Evolutionary conservation across 2,329 filamentous ascomycete species (phyloP).

Genomic region (Lachnellula cervina): DNA sequence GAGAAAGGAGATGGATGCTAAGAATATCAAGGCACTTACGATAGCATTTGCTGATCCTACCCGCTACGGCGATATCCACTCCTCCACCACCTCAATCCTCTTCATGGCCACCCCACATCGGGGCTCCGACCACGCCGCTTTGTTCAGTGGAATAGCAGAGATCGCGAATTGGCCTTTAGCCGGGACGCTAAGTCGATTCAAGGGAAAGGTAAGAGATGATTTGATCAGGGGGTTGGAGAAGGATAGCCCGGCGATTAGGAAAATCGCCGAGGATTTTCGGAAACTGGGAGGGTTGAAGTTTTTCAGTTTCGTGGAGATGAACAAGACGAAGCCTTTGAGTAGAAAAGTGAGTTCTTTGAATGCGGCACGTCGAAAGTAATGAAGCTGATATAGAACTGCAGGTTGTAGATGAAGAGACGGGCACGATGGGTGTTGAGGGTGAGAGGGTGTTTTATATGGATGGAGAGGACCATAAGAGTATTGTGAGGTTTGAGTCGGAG

Average conservation of each 20-base stretch:
- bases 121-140: slow-evolving; percentile 23
- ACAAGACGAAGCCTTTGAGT: background rate
- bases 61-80: slow-evolving; percentile 20
- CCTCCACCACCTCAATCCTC: slow-evolving; percentile 30
- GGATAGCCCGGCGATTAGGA: slow-evolving; percentile 3
- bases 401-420: slow-evolving; percentile 6
- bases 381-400: background rate
- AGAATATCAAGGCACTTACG: slow-evolving; percentile 4
- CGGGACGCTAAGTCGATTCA: slow-evolving; percentile 1
- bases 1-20: background rate
- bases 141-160: background rate
- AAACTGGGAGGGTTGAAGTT: slow-evolving; percentile 9
- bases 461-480: slow-evolving; percentile 8
- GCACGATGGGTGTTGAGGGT: background rate
- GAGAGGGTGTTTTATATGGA: slow-evolving; percentile 6
- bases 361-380: background rate
- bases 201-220: slow-evolving; percentile 2
- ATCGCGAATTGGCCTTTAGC: background rate
- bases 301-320: slow-evolving; percentile 12
- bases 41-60: background rate
- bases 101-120: slow-evolving; percentile 38
- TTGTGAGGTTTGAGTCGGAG: background rate
- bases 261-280: slow-evolving; percentile 10
- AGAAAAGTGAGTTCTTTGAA: background rate
- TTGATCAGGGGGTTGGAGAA: slow-evolving; percentile 4